Percentiles rank a stretch among this genome's conserved stretches.
phyloP scores from a whole-genome alignment of 1,284 basidiomycete genomes.

The Flammula alnicola region DNA sequence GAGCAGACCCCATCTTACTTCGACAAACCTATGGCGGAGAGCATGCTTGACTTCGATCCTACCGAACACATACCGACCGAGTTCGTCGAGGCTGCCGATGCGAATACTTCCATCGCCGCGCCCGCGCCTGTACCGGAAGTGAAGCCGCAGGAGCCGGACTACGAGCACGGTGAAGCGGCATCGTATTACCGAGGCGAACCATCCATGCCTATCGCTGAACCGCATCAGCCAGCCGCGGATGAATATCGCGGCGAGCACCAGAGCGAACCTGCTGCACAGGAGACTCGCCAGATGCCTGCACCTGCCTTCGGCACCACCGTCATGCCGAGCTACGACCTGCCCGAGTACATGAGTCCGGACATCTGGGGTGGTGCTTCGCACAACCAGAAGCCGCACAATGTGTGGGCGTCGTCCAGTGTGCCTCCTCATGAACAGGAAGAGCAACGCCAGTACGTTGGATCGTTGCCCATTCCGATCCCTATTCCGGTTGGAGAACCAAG shows the following conservation, averaged over 20 bases:
- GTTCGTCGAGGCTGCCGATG: constrained; percentile 21
- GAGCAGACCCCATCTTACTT: constrained; percentile 29
- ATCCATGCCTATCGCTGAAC: constrained; percentile 20
- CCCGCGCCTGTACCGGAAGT: no score
- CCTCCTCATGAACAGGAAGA: background rate
- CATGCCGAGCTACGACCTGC: constrained; percentile 17
- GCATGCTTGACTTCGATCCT: constrained; percentile 23
- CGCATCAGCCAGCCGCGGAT: background rate
- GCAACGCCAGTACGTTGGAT: no score
- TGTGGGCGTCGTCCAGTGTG: constrained; percentile 10
- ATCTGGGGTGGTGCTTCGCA: constrained; percentile 21
- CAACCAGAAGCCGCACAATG: constrained; percentile 11
- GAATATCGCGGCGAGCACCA: background rate
- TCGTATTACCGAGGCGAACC: constrained; percentile 20
- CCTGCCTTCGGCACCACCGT: constrained; percentile 13
- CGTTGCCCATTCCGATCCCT: no score
- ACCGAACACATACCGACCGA: no score
- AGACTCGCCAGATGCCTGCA: background rate
- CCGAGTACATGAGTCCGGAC: constrained; percentile 16
- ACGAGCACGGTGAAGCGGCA: constrained; percentile 15
- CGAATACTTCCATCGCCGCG: constrained; percentile 12
- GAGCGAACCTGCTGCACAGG: background rate
- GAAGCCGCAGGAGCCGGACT: constrained; percentile 5
- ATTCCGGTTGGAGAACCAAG: no score
- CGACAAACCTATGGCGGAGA: constrained; percentile 31